Conservation (phyloP, 164 flowering plant species). For the Vitis amurensis region DNA sequence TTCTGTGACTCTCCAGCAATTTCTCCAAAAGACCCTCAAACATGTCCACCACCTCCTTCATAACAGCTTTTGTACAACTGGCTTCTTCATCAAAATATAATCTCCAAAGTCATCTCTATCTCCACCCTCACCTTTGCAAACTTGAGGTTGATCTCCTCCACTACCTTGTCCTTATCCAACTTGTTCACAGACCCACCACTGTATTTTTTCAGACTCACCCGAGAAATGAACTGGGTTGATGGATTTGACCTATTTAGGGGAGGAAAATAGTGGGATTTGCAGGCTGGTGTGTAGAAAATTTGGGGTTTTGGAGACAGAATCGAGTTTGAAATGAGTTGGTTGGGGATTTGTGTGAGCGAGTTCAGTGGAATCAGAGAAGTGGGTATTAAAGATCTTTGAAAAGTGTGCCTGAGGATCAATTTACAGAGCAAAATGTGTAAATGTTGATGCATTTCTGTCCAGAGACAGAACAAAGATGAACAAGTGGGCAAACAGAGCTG, state of each 20-base stretch:
- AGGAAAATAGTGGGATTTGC: conserved; percentile 16
- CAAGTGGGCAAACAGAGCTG: too few species aligned
- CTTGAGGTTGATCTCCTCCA: conserved; percentile 84
- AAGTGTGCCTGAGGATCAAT: conserved; percentile 19
- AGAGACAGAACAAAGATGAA: neutral
- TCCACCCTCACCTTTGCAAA: conserved; percentile 97
- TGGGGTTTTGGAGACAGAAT: conserved; percentile 10
- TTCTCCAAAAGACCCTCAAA: conserved; percentile 56
- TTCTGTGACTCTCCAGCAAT: conserved; percentile 52
- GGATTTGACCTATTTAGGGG: conserved; percentile 13
- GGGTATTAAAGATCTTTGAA: conserved; percentile 16
- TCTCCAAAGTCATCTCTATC: conserved; percentile 88
- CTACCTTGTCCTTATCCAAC: conserved; percentile 51
- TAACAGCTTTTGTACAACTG: conserved; percentile 68
- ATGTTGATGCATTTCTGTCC: conserved; percentile 28
- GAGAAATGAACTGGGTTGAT: conserved; percentile 8
- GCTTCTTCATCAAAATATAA: conserved; percentile 93
- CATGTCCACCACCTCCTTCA: conserved; percentile 63
- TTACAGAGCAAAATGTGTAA: conserved; percentile 27
- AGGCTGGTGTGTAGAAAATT: conserved; percentile 3
- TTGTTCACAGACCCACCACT: conserved; percentile 23
- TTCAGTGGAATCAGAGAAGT: conserved; percentile 7
- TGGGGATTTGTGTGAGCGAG: neutral
- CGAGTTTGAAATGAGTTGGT: conserved; percentile 7
- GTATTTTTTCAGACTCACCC: conserved; percentile 20